Evolutionary conservation across 2,329 filamentous ascomycete species (phyloP).

Genomic region (Nigrospora sphaerica): DNA sequence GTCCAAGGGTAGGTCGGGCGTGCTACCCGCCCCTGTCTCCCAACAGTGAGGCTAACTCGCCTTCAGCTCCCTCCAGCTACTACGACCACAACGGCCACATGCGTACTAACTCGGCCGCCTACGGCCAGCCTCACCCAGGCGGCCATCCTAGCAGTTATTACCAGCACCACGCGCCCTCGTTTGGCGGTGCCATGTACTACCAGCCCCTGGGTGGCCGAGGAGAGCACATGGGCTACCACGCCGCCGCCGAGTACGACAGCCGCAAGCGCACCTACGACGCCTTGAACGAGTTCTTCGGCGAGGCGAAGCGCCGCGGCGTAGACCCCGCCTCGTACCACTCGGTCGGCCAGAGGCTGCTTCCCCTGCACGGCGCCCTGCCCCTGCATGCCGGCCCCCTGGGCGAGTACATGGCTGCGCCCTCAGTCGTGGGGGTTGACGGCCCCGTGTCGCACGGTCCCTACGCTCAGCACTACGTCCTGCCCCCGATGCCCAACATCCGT

Average conservation of each 20-base stretch:
- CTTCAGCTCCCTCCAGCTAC: slow-evolving; percentile 47
- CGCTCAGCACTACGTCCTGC: slow-evolving; percentile 78
- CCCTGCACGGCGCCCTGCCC: slow-evolving; percentile 65
- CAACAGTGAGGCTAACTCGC: slow-evolving; percentile 33
- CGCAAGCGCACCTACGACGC: slow-evolving; percentile 83
- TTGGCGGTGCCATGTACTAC: slow-evolving; percentile 73
- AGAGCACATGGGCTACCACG: slow-evolving; percentile 59
- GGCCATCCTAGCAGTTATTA: slow-evolving; percentile 53
- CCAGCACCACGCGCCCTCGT: slow-evolving; percentile 44
- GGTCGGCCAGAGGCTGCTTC: slow-evolving; percentile 81
- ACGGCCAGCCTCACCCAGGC: slow-evolving; percentile 37
- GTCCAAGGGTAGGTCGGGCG: slow-evolving; percentile 41
- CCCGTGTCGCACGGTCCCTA: slow-evolving; percentile 46
- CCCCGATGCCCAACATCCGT: slow-evolving; percentile 78
- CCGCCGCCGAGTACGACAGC: slow-evolving; percentile 49
- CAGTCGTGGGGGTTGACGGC: slow-evolving; percentile 46
- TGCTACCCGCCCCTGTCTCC: slow-evolving; percentile 16
- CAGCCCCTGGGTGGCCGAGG: slow-evolving; percentile 49
- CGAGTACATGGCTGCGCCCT: slow-evolving; percentile 48
- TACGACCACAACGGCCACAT: slow-evolving; percentile 62
- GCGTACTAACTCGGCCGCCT: slow-evolving; percentile 46
- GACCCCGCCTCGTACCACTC: slow-evolving; percentile 86
- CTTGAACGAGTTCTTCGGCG: slow-evolving; percentile 89
- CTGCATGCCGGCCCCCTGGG: slow-evolving; percentile 48
- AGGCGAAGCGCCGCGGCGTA: slow-evolving; percentile 84